These are phyloP conservation scores for Malassezia globosa DNA, from an alignment of 1,284 basidiomycete species.

Conservation along the genomic window DNA sequence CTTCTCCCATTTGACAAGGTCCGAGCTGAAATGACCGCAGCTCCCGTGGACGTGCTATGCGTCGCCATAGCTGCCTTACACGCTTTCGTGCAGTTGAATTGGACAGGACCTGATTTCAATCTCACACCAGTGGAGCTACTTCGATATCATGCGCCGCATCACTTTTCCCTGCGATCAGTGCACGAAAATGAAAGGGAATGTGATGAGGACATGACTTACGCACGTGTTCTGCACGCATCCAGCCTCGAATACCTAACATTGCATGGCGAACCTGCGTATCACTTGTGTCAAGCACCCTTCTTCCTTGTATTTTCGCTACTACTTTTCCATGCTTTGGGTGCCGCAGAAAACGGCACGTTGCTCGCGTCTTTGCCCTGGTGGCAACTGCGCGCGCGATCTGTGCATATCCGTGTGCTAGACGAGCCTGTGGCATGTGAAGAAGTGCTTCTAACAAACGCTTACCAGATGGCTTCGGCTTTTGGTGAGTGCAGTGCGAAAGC, in stretches of 20 bases:
- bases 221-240: slow-evolving; percentile 52
- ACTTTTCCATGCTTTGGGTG: slow-evolving; percentile 53
- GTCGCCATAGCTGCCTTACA: slow-evolving; percentile 71
- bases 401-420: slow-evolving; percentile 77
- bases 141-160: slow-evolving; percentile 35
- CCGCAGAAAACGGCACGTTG: not conserved
- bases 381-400: slow-evolving; percentile 60
- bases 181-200: slow-evolving; percentile 48
- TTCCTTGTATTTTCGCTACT: slow-evolving; percentile 68
- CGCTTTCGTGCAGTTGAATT: slow-evolving; percentile 84
- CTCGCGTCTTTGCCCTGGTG: slow-evolving; percentile 53
- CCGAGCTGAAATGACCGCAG: not conserved
- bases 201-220: slow-evolving; percentile 17
- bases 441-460: slow-evolving; percentile 52
- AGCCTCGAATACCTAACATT: slow-evolving; percentile 68
- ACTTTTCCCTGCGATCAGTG: slow-evolving; percentile 52
- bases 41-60: slow-evolving; percentile 49
- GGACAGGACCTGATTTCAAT: slow-evolving; percentile 78
- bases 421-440: slow-evolving; percentile 62
- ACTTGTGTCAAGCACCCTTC: slow-evolving; percentile 62
- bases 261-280: slow-evolving; percentile 89
- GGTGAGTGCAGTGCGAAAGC: slow-evolving; percentile 46
- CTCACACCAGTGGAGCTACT: slow-evolving; percentile 44
- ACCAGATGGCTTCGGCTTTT: slow-evolving; percentile 50
- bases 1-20: not conserved